Base-by-base conservation (phyloP, 345 rosid species). In the Excoecaria agallocha region DNA sequence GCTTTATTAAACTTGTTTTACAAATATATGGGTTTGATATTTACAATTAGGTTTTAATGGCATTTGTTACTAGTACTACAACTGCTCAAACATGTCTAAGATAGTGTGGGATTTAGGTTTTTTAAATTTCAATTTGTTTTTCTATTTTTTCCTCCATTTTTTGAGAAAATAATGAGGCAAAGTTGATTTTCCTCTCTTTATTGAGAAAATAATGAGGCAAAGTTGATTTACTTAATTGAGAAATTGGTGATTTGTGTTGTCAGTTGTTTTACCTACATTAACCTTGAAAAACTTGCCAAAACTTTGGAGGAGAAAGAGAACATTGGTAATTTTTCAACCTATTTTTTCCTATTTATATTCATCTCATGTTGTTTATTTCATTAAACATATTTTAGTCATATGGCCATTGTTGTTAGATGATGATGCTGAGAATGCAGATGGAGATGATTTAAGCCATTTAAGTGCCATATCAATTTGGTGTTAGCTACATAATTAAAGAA, bases 241-340 rank as follows among this genome's bases (percentile, higher is more conserved):
- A 25, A 61, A 35, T 35, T 62, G 66, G 37, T 62, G 30, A 75
- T 49, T 68, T 76, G 24, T 19, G 66, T 41, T 49, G 13, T 22
- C 86, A 92, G 97, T 62, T 90, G 88, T 81, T 92, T 90, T 68
- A 94, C 97, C 35, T 89, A 86, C 80, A 85, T 92, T 78, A 89
- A 91, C 83, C 76, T 92, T 79, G 93, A 85, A 38, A 94, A 89
- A 71, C 81, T 92, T 70, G 84, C 88, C 63, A 83, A 75, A 79
- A 80, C 81, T n/a, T n/a, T n/a, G n/a, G n/a, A n/a, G n/a, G n/a
- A n/a, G n/a, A n/a, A n/a, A n/a, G n/a, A n/a, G n/a, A 17, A 37
- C 66, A 57, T 78, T 70, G 90, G 92, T 92, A 82, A 43, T 43
- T 43, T 43, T 43, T 43, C 8, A 6, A 5, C 5, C 8, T 9